Base-by-base conservation (phyloP, 352 stramenopile genomes). In the Ophiocytium majus region DNA sequence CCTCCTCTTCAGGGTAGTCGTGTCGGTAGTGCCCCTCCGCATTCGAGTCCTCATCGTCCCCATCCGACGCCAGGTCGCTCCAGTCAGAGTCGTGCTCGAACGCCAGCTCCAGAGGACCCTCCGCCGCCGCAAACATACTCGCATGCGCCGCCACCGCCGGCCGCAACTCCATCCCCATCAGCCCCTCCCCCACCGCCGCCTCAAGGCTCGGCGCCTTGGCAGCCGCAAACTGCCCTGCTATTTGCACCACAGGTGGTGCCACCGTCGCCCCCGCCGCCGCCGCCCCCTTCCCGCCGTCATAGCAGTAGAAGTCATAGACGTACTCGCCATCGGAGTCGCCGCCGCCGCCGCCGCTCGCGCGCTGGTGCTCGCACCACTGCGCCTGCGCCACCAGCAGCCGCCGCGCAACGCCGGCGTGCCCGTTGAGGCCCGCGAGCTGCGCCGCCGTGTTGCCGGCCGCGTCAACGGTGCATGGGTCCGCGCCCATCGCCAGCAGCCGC, bases 301-400 rank as follows among this genome's bases (percentile, higher is more conserved):
- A 86, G 76, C 75, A 86, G 57, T 86, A 86, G 37, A 86, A 36
- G 43, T 86, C 82, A 43, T 86, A 86, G 34, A 86, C 82, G 43
- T 83, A 86, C 50, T 83, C 82, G 0, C 49, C 63, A 33, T 33
- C 57, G 23, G 35, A 57, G 9, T 49, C 76, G 57, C n/a, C 82
- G 31, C 63, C 37, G n/a, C 14, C 57, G 50, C 63, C 31, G 50
- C 63, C 37, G 32, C 63, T 19, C 28, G 57, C 31, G 63, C 63
- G 23, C 33, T n/a, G n/a, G n/a, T n/a, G n/a, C 43, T 57, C 43
- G 43, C 43, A 57, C 43, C 43, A 57, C 43, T 57, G 43, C 43
- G 43, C 43, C 43, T 57, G 43, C 43, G 43, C 43, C 43, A 57
- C 5, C 43, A 57, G 43, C 84, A 57, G 50, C 80, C 37, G 76